A percentile compares a stretch with the other conserved stretches of the same genome.
phyloP scores from a whole-genome alignment of 2,329 filamentous ascomycete species.

The Alternaria longipes region DNA sequence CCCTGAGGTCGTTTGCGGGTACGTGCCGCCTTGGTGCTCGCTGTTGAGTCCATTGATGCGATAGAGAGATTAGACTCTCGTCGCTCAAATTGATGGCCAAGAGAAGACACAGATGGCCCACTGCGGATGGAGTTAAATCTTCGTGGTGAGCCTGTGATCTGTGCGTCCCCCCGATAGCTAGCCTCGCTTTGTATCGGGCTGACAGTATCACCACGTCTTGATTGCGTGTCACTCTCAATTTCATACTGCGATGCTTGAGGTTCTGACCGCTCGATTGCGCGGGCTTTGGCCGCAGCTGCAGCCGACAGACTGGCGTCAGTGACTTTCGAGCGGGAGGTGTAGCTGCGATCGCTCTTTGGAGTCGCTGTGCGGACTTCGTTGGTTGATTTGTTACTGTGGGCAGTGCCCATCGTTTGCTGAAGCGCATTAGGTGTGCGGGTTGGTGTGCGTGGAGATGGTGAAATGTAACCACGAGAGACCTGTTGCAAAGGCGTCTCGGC shows the following conservation, averaged over 20 bases:
- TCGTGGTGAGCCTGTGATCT: slow-evolving; percentile 53
- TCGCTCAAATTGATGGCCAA: slow-evolving; percentile 64
- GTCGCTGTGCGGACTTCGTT: slow-evolving; percentile 60
- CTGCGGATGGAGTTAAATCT: slow-evolving; percentile 57
- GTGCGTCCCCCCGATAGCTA: slow-evolving; percentile 65
- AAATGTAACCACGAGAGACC: slow-evolving; percentile 68
- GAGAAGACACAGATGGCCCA: slow-evolving; percentile 65
- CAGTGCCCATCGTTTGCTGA: slow-evolving; percentile 69
- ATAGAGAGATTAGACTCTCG: slow-evolving; percentile 67
- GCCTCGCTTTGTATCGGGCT: slow-evolving; percentile 94
- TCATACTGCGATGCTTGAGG: slow-evolving; percentile 51
- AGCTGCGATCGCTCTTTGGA: slow-evolving; percentile 57
- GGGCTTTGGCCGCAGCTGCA: slow-evolving; percentile 51
- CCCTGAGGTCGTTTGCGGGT: slow-evolving; percentile 63
- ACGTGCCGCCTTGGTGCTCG: slow-evolving; percentile 65
- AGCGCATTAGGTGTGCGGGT: slow-evolving; percentile 68
- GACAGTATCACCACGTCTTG: slow-evolving; percentile 65
- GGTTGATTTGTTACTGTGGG: slow-evolving; percentile 67
- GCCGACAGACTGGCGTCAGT: slow-evolving; percentile 37
- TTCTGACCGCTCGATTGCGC: slow-evolving; percentile 45
- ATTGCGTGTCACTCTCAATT: slow-evolving; percentile 42
- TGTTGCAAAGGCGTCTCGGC: slow-evolving; percentile 66
- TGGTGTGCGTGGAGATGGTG: slow-evolving; percentile 68
- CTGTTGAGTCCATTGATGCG: slow-evolving; percentile 65
- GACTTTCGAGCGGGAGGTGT: slow-evolving; percentile 46